Evolutionary conservation across 257 asterid species (phyloP).

Genomic region (Ilex aquifolium): DNA sequence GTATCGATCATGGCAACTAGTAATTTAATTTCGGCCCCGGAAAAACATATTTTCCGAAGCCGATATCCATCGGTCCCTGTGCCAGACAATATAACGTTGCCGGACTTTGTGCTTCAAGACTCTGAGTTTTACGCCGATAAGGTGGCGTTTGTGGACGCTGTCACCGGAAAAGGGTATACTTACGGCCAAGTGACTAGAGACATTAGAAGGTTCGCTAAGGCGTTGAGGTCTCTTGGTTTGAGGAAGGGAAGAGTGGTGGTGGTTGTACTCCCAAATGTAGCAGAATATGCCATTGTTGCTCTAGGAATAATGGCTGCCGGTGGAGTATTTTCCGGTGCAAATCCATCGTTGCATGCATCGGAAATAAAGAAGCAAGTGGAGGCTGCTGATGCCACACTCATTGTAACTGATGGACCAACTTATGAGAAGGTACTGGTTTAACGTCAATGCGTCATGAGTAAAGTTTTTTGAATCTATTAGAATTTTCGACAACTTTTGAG

Average conservation of each 20-base stretch:
- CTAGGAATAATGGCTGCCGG: conserved; percentile 96
- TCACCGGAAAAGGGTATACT: conserved; percentile 56
- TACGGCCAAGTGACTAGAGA: conserved; percentile 62
- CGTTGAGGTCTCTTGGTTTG: conserved; percentile 74
- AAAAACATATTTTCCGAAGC: conserved; percentile 65
- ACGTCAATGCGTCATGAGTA: too few species aligned
- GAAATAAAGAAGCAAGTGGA: conserved; percentile 87
- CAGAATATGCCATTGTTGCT: conserved; percentile 70
- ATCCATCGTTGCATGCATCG: conserved; percentile 61
- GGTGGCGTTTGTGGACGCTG: conserved; percentile 73
- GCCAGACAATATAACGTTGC: conserved; percentile 64
- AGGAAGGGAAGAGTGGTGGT: conserved; percentile 77
- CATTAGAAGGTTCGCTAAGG: conserved; percentile 65
- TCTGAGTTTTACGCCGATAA: conserved; percentile 45
- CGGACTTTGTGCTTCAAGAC: conserved; percentile 69
- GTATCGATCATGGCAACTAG: conserved; percentile 35
- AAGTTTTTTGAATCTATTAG: too few species aligned
- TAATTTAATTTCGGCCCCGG: conserved; percentile 7
- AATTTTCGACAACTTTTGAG: too few species aligned
- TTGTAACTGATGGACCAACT: conserved; percentile 74
- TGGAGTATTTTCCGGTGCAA: conserved; percentile 84
- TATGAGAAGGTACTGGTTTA: conserved; percentile 50
- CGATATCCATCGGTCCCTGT: conserved; percentile 56
- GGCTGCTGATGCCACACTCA: conserved; percentile 76
- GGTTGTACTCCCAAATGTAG: conserved; percentile 74